phyloP scores from a whole-genome alignment of 2,329 filamentous ascomycete species.

The Stagonosporopsis vannaccii region DNA sequence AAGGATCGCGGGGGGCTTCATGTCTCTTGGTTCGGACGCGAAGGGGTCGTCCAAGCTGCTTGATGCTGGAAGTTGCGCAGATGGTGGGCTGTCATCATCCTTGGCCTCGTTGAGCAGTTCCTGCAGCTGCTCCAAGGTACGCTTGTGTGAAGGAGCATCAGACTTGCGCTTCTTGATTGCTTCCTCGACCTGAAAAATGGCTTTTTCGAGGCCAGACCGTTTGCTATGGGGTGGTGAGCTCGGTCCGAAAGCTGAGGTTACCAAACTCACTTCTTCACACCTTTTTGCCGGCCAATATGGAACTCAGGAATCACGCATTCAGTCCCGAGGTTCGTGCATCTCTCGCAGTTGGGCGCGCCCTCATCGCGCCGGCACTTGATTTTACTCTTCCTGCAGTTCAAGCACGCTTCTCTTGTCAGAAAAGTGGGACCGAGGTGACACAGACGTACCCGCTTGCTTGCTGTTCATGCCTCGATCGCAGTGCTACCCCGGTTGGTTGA shows the following conservation, averaged over 20 bases:
- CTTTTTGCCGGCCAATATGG: constrained; percentile 75
- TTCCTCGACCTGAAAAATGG: constrained; percentile 76
- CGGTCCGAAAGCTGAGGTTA: not conserved
- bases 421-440: not conserved
- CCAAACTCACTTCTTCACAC: constrained; percentile 72
- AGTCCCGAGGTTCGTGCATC: constrained; percentile 64
- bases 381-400: constrained; percentile 72
- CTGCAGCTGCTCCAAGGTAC: constrained; percentile 51
- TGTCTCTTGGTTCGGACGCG: constrained; percentile 4
- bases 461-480: constrained; percentile 25
- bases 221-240: constrained; percentile 60
- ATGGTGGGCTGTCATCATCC: constrained; percentile 26
- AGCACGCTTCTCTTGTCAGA: constrained; percentile 55
- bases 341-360: constrained; percentile 65
- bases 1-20: constrained; percentile 23
- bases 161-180: constrained; percentile 55
- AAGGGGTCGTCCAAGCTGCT: constrained; percentile 14
- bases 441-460: constrained; percentile 50
- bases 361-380: constrained; percentile 65
- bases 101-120: constrained; percentile 60
- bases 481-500: not conserved
- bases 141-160: constrained; percentile 30
- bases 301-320: constrained; percentile 73
- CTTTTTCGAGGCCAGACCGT: constrained; percentile 76
- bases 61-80: not conserved